phyloP scores from a whole-genome alignment of 1,139 yeast genomes.

The Debaryomycetaceae sp. region DNA sequence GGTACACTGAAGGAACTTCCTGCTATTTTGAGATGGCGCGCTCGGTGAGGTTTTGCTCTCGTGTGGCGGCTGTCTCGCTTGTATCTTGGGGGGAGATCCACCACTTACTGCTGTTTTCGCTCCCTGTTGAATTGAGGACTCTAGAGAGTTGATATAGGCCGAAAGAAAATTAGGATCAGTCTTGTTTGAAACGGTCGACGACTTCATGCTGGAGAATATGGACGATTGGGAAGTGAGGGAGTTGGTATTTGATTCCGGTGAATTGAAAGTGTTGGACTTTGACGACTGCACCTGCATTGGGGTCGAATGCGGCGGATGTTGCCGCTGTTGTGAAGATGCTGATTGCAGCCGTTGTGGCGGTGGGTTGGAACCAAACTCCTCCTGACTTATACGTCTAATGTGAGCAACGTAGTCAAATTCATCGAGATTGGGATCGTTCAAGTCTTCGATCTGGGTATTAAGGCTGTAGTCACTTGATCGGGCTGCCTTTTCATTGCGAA shows the following conservation, averaged over 20 bases:
- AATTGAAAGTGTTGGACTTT: slow-evolving; percentile 6
- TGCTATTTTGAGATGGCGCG: slow-evolving; percentile 10
- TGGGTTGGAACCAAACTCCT: slow-evolving; percentile 21
- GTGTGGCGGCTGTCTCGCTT: slow-evolving; percentile 9
- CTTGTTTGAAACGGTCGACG: slow-evolving; percentile 10
- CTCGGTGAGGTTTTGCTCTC: background rate
- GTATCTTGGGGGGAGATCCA: slow-evolving; percentile 18
- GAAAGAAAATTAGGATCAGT: slow-evolving; percentile 28
- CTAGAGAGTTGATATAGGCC: slow-evolving; percentile 38
- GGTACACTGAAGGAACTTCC: slow-evolving; percentile 35
- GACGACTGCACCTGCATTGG: slow-evolving; percentile 5
- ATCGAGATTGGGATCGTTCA: slow-evolving; percentile 28
- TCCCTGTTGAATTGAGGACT: slow-evolving; percentile 31
- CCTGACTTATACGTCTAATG: slow-evolving; percentile 40
- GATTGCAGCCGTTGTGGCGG: background rate
- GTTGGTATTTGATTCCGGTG: slow-evolving; percentile 12
- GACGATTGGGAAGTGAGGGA: slow-evolving; percentile 13
- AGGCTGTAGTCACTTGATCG: too few species aligned
- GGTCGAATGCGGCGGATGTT: background rate
- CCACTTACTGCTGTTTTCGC: slow-evolving; percentile 12
- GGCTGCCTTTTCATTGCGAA: too few species aligned
- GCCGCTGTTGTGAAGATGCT: slow-evolving; percentile 1
- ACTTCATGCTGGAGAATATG: slow-evolving; percentile 10
- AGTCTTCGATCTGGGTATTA: slow-evolving; percentile 4
- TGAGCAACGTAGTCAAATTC: slow-evolving; percentile 49